Percentiles rank a stretch among this genome's conserved stretches.
phyloP scores from a whole-genome alignment of 1,284 basidiomycete species.

The Trametes polyzona region DNA sequence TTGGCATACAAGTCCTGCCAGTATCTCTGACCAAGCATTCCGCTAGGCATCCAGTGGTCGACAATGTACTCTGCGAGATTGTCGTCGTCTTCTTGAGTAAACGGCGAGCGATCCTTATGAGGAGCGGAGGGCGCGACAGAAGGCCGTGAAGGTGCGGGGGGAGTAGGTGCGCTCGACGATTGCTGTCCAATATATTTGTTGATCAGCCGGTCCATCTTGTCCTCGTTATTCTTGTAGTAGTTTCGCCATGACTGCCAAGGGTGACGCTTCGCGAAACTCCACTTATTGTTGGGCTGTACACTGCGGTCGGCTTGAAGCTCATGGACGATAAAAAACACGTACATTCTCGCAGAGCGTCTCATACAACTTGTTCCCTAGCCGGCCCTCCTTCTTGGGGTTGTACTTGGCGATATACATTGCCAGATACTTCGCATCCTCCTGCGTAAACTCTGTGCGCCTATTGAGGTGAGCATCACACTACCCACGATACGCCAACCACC shows the following conservation, averaged over 20 bases:
- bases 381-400: conserved; percentile 17
- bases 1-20: conserved; percentile 51
- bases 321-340: conserved; percentile 1
- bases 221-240: conserved; percentile 48
- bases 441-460: conserved; percentile 13
- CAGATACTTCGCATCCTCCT: conserved; percentile 20
- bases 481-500: too few species aligned
- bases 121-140: neutral
- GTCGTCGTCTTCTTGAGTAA: conserved; percentile 69
- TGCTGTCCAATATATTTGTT: conserved; percentile 34
- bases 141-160: neutral
- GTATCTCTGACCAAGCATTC: conserved; percentile 70
- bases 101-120: conserved; percentile 48
- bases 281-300: conserved; percentile 26
- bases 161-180: neutral
- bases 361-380: conserved; percentile 27
- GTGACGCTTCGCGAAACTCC: conserved; percentile 50
- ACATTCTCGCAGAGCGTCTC: conserved; percentile 27
- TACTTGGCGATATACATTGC: conserved; percentile 32
- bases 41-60: conserved; percentile 54
- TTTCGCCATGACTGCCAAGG: conserved; percentile 60
- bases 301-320: too few species aligned
- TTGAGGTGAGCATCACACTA: neutral
- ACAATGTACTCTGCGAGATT: conserved; percentile 72
- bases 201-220: conserved; percentile 47